Evolutionary conservation across 1,284 basidiomycete species (phyloP).

Genomic region (Moniliella sp.): DNA sequence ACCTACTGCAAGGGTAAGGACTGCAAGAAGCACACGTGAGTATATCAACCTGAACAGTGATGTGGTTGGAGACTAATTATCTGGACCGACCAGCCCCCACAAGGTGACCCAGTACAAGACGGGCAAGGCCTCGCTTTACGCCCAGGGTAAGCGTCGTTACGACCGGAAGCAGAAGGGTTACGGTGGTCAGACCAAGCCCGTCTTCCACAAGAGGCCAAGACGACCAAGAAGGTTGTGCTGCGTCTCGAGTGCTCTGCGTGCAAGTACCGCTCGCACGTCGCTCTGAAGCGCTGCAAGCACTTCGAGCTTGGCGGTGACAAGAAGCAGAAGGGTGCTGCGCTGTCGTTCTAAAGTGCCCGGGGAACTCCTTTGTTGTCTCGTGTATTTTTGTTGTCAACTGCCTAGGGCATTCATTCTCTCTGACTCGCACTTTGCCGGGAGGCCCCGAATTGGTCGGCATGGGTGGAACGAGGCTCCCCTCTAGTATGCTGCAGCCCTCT

Average conservation of each 20-base stretch:
- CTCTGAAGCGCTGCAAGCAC: conserved; percentile 98
- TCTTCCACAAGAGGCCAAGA: conserved; percentile 84
- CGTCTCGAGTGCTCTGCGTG: conserved; percentile 90
- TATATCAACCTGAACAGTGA: too few species aligned
- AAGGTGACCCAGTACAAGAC: conserved; percentile 36
- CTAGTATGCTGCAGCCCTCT: too few species aligned
- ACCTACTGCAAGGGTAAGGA: conserved; percentile 91
- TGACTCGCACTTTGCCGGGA: too few species aligned
- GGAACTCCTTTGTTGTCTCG: too few species aligned
- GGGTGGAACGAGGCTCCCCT: too few species aligned
- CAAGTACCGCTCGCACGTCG: conserved; percentile 61
- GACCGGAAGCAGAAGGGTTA: conserved; percentile 91
- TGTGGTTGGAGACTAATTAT: too few species aligned
- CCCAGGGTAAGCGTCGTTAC: conserved; percentile 99
- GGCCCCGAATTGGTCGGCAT: too few species aligned
- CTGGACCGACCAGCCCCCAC: conserved; percentile 48
- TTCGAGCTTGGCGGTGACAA: conserved; percentile 99
- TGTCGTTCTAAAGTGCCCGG: conserved; percentile 58
- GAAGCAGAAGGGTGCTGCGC: conserved; percentile 92
- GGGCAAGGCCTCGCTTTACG: conserved; percentile 37
- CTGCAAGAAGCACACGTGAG: conserved; percentile 98
- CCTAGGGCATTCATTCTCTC: too few species aligned
- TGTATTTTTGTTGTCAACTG: too few species aligned
- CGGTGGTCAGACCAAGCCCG: conserved; percentile 99
- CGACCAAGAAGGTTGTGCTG: conserved; percentile 96